These are phyloP conservation scores for Pythium volutum DNA, from an alignment of 352 stramenopile species.

Conservation along the genomic window DNA sequence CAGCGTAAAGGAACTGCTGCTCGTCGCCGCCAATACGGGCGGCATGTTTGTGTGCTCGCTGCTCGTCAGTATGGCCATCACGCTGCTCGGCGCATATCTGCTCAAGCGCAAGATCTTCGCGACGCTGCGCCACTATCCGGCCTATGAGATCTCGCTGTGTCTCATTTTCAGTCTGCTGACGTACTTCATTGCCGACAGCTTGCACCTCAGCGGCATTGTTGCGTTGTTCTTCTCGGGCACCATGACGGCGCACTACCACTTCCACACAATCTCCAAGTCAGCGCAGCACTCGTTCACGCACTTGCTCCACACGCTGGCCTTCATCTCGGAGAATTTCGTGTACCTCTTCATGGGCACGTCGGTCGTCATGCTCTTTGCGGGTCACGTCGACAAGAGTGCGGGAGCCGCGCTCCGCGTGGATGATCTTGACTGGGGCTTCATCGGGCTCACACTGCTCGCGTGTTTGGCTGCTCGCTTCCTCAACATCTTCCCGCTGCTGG, in stretches of 20 bases:
- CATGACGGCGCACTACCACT: conserved; percentile 87
- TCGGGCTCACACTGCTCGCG: conserved; percentile 66
- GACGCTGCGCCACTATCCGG: conserved; percentile 75
- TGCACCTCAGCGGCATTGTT: conserved; percentile 91
- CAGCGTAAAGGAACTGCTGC: conserved; percentile 54
- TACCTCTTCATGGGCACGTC: conserved; percentile 88
- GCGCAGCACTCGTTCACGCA: conserved; percentile 84
- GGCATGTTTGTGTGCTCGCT: conserved; percentile 82
- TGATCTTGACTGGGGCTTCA: conserved; percentile 82
- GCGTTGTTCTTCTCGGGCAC: conserved; percentile 92
- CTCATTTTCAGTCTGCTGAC: conserved; percentile 85
- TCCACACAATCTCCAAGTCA: conserved; percentile 79
- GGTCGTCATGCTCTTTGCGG: conserved; percentile 79
- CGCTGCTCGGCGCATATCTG: conserved; percentile 67
- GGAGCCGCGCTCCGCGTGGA: conserved; percentile 62
- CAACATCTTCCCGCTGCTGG: conserved; percentile 77
- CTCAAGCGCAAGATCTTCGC: conserved; percentile 72
- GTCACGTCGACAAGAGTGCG: conserved; percentile 53
- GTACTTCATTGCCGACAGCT: conserved; percentile 77
- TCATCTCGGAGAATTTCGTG: conserved; percentile 81
- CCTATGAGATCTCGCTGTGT: conserved; percentile 85
- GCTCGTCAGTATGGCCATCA: conserved; percentile 66
- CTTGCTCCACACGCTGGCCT: conserved; percentile 76
- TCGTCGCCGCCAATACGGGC: conserved; percentile 59
- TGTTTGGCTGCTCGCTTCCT: conserved; percentile 68